A percentile compares a stretch with the other conserved stretches of the same genome.
These are phyloP conservation scores for Immersiporthe knoxdaviesiana DNA, from an alignment of 2,329 filamentous ascomycete species.

Conservation along the genomic window DNA sequence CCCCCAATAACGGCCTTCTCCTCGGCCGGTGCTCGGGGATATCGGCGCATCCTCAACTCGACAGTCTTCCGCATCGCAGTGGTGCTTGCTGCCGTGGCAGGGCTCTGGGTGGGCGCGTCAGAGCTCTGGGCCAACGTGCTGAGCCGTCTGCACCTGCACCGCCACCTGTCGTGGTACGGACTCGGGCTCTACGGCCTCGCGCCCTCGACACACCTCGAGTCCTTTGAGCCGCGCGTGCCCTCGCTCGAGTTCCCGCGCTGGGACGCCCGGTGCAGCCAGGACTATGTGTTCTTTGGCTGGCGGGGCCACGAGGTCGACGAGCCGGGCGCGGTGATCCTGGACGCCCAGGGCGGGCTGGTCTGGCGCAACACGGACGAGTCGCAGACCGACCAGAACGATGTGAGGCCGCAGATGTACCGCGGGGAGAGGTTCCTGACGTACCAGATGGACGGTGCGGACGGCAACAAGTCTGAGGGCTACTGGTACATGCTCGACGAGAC, in stretches of 20 bases:
- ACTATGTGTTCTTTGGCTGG: conserved; percentile 29
- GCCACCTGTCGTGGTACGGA: conserved; percentile 28
- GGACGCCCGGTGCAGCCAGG: conserved; percentile 30
- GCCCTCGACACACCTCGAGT: conserved; percentile 26
- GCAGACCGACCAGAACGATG: conserved; percentile 28
- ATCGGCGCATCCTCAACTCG: conserved; percentile 9
- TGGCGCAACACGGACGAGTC: conserved; percentile 32
- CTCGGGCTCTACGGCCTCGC: conserved; percentile 25
- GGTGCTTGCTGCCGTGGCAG: conserved; percentile 9
- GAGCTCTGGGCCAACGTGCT: conserved; percentile 23
- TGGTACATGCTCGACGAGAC: conserved; percentile 30
- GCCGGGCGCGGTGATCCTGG: conserved; percentile 35
- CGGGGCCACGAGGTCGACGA: conserved; percentile 29
- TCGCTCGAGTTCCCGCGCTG: conserved; percentile 30
- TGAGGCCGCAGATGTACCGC: conserved; percentile 38
- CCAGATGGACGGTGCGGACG: conserved; percentile 35
- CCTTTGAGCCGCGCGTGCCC: conserved; percentile 27
- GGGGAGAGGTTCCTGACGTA: conserved; percentile 41
- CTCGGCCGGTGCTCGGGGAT: neutral
- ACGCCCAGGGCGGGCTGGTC: conserved; percentile 34
- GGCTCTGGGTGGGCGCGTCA: conserved; percentile 16
- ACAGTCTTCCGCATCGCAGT: conserved; percentile 7
- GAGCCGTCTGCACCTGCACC: conserved; percentile 24
- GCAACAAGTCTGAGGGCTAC: conserved; percentile 20
- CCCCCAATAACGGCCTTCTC: neutral